Base-by-base conservation (phyloP, 2,329 filamentous ascomycete species). In the Atkinsonella texensis region DNA sequence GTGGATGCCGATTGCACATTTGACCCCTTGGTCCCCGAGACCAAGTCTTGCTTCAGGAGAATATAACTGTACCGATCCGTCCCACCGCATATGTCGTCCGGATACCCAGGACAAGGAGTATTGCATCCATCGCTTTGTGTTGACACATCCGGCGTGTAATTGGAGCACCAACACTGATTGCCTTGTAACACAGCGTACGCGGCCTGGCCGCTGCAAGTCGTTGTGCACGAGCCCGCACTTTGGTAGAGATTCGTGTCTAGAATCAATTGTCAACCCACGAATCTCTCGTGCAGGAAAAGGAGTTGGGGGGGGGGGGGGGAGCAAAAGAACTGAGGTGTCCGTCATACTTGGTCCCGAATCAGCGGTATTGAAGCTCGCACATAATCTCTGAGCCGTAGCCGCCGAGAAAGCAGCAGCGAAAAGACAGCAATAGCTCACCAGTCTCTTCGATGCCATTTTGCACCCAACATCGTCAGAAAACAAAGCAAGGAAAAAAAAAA, bases 311-410 rank as follows among this genome's bases (percentile, higher is more conserved):
- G 35, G 61, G 58, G 10, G 62, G 62, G 3, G 69, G 69, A 6
- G 68, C 65, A 62, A 78, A 79, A 73, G 74, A 73, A 0, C 70
- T 70, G 2, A 71, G 60, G 54, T 74, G 72, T 11, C 70, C 71
- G 1, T 62, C 58, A 33, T 28, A 28, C 41, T 20, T 20, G 41
- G 41, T 43, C 11, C 18, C 18, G 41, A 43, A n/a, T 18, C 41
- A 43, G 41, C 41, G 11, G 41, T 43, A 18, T 43, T 43, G 17
- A 23, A 6, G 41, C 20, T 18, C n/a, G 41, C 41, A 43, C 41
- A 43, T 20, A 23, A 13, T 43, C 18, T 20, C 41, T 43, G 17
- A n/a, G 41, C 41, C 41, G 17, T 10, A 12, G 40, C 18, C 17
- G 17, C 11, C n/a, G 40, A 17, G 12, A 18, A 42, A 18, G 17